Conservation (phyloP, 1,284 basidiomycete genomes). For the Prillingera fragicola region DNA sequence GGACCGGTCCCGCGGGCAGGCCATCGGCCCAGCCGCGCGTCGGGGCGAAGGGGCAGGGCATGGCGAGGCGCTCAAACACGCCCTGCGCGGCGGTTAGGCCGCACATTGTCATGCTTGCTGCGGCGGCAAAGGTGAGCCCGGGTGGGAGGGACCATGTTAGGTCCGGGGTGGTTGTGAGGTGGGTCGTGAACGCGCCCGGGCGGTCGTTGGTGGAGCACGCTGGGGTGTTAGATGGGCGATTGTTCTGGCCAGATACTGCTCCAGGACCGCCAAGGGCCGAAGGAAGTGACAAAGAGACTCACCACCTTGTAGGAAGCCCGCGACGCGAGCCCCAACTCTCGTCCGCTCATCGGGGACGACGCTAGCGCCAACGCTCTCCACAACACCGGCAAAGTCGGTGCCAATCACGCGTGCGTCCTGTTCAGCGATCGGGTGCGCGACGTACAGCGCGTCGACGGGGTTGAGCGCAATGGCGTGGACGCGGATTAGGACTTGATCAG, state of each 20-base stretch:
- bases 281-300: too few relatives aligned
- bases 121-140: neutral
- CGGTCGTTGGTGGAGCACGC: slow-evolving; percentile 7
- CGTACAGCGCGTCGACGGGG: slow-evolving; percentile 11
- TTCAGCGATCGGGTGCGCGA: slow-evolving; percentile 1
- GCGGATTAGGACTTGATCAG: slow-evolving; percentile 5
- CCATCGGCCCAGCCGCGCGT: neutral
- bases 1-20: neutral
- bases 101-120: slow-evolving; percentile 10
- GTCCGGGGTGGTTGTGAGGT: slow-evolving; percentile 1
- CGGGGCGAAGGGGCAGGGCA: slow-evolving; percentile 2
- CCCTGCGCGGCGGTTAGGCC: slow-evolving; percentile 14
- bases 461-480: slow-evolving; percentile 13
- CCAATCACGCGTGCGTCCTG: slow-evolving; percentile 8
- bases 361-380: neutral
- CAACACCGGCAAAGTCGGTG: slow-evolving; percentile 12
- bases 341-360: neutral
- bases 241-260: neutral
- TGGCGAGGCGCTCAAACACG: slow-evolving; percentile 5
- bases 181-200: slow-evolving; percentile 11
- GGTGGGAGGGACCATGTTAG: slow-evolving; percentile 6
- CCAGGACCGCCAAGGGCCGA: too few relatives aligned
- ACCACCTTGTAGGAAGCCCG: slow-evolving; percentile 10
- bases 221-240: neutral
- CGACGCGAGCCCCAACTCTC: slow-evolving; percentile 2